phyloP scores from a whole-genome alignment of 306 rosid species.

The Vigna unguiculata region DNA sequence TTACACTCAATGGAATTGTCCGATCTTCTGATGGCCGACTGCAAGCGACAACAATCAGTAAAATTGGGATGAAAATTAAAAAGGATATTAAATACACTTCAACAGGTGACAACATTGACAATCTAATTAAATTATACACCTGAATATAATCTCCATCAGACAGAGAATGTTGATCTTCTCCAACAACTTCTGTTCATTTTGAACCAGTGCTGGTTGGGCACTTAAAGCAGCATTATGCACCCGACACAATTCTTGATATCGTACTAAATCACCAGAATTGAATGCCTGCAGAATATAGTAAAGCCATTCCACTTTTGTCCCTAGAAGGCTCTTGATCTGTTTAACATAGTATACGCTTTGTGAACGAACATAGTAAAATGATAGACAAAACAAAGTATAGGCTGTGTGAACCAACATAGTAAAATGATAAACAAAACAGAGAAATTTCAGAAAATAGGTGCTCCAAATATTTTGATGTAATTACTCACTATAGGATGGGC shows the following conservation, averaged over 20 bases:
- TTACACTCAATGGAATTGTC: constrained; percentile 88
- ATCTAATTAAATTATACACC: constrained; percentile 54
- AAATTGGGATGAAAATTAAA: background rate
- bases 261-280: constrained; percentile 87
- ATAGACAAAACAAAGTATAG: background rate
- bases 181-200: constrained; percentile 84
- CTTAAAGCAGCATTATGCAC: constrained; percentile 91
- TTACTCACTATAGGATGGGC: constrained; percentile 96
- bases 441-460: background rate
- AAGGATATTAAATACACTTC: background rate
- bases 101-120: constrained; percentile 3
- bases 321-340: constrained; percentile 87
- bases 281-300: constrained; percentile 96
- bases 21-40: constrained; percentile 98
- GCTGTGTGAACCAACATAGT: no score
- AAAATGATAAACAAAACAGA: background rate
- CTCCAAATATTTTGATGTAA: background rate
- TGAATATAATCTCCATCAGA: constrained; percentile 99
- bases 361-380: constrained; percentile 19
- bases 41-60: constrained; percentile 49
- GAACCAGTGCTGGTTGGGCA: constrained; percentile 94
- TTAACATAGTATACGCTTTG: constrained; percentile 23
- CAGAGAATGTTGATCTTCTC: constrained; percentile 98
- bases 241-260: constrained; percentile 92
- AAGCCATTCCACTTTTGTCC: constrained; percentile 99